Base-by-base conservation (phyloP, 306 rosid species). In the Citrullus colocynthis region DNA sequence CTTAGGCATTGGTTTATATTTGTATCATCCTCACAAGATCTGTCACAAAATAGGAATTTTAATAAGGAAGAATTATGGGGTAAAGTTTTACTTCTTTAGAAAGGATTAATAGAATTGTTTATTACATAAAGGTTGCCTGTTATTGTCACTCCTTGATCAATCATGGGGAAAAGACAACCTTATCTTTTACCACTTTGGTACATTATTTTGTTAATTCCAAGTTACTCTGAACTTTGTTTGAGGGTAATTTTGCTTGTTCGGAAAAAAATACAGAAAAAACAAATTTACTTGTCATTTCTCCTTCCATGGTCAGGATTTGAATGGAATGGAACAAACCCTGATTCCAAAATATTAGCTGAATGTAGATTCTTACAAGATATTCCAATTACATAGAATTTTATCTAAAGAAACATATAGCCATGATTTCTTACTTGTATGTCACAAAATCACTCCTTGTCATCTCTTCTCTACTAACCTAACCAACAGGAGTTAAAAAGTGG, bases 21-120 rank as follows among this genome's bases (percentile, higher is more conserved):
- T 89, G 90, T 87, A 91, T 88, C 83, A 85, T 90, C 80, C 45
- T 44, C 78, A 83, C 89, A 91, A 89, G 86, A 86, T 84, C 86
- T 84, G 90, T 88, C 78, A 63, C 77, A 74, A 82, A 70, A 82
- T 87, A 85, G 89, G 81, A 80, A 87, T 75, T 86, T 85, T 78
- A 93, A 83, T 89, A 91, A 91, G 89, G 81, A 83, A 85, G 48
- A 32, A 74, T 83, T 81, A 85, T 78, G 82, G 82, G 75, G 90
- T 79, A 88, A 80, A 83, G 61, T 79, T 49, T 41, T 87, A 81
- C 88, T 91, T 91, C 45, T 32, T 73, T 36, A 52, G 78, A 54
- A 54, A 54, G 60, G 77, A 37, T 51, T 74, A 9, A 54, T 74
- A 74, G 78, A 54, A 51, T 54, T 74, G 63, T 52, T 52, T 74